Evolutionary conservation across 108 stramenopile species (phyloP), one percentile per base, ranked within the genome.

Genomic region (Schizochytrium sp.): DNA sequence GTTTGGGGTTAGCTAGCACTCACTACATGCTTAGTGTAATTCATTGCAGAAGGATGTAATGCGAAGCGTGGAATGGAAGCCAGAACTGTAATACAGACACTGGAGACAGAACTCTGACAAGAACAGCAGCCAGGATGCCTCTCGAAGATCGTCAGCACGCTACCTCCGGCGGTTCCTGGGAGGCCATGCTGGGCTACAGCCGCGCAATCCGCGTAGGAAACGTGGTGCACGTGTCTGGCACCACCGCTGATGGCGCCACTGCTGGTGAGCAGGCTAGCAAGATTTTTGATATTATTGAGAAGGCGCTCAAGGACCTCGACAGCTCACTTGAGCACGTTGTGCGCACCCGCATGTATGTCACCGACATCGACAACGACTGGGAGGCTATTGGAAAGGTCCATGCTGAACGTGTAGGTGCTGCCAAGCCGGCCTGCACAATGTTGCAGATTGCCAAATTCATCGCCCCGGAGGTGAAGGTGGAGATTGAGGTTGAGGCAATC

Each of bases 401-500:
- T 40, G 17, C 12, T 17, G 0, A 10, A 53, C 47, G 76, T 0
- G 17, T 83, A 47, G 76, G 76, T 38, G 47, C 45, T 7, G 47
- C 76, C 10, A 17, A 7, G 76, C 76, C 76, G 8, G 76, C 76
- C 50, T 47, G 50, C n/a, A 83, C 76, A n/a, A 83, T 83, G 76
- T 47, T 83, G 47, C 76, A 83, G 28, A 53, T 83, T 5, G 76
- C 76, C 10, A 83, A 83, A 40, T 55, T 83, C 50, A 83, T 83
- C 76, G 76, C 47, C 50, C 76, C 76, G 50, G 10, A 28, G 47
- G 53, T 83, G 50, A 55, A 55, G 50, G 76, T 83, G 47, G 76
- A 83, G 76, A 83, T 83, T 40, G 50, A 83, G 53, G 47, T 28
- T n/a, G 76, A 83, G 53, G 76, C 76, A 56, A 83, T 83, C 50